Evolutionary conservation across 2,329 filamentous ascomycete species (phyloP).

Genomic region (Stylonectria norvegica): DNA sequence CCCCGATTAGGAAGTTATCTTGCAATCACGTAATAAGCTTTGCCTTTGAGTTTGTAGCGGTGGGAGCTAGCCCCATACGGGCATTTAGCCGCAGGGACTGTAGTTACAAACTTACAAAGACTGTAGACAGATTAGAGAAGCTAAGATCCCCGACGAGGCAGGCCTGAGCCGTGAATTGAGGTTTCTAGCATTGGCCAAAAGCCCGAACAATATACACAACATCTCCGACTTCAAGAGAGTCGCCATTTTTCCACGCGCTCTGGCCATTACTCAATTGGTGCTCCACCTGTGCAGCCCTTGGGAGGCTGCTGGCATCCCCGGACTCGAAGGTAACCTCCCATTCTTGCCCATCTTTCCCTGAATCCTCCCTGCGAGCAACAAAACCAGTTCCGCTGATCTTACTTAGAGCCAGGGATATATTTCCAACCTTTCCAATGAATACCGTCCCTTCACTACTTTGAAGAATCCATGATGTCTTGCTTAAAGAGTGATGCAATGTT

Average conservation of each 20-base stretch:
- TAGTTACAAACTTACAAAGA: too few species aligned
- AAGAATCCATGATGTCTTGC: constrained; percentile 17
- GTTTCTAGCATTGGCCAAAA: background rate
- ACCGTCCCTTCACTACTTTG: constrained; percentile 14
- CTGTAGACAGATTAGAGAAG: too few species aligned
- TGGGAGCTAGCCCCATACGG: too few species aligned
- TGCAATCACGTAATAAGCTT: too few species aligned
- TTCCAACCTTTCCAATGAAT: constrained; percentile 17
- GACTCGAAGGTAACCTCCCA: background rate
- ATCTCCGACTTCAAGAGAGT: background rate
- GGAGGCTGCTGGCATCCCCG: background rate
- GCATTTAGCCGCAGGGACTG: too few species aligned
- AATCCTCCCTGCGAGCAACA: too few species aligned
- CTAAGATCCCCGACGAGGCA: too few species aligned
- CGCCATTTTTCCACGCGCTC: background rate
- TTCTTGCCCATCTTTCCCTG: too few species aligned
- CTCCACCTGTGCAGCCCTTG: background rate
- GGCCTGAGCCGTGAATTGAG: too few species aligned
- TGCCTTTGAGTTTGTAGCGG: too few species aligned
- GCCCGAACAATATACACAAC: background rate
- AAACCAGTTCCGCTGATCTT: constrained; percentile 2
- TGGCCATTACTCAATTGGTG: background rate
- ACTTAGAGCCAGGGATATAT: constrained; percentile 14
- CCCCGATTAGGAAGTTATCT: too few species aligned
- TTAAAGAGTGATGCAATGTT: constrained; percentile 6